Conservation (phyloP, 441 rosid genomes). For the Lepidium campestre region DNA sequence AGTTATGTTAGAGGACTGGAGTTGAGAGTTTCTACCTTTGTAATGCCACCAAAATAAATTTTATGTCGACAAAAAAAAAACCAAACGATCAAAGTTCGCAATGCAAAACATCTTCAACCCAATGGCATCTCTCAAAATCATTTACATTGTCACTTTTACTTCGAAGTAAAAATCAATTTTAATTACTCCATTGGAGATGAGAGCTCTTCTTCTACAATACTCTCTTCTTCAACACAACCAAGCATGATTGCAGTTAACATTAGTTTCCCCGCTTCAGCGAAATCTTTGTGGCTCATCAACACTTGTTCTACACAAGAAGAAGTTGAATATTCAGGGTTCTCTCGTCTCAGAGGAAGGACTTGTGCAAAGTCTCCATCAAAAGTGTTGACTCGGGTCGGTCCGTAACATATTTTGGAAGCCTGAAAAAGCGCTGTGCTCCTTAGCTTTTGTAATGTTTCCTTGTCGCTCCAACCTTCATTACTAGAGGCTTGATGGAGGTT, state of each 20-base stretch:
- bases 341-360: conserved; percentile 66
- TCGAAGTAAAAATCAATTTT: not conserved
- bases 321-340: conserved; percentile 34
- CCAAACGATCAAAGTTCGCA: not conserved
- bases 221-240: conserved; percentile 44
- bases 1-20: too few species aligned
- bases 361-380: conserved; percentile 62
- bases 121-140: not conserved
- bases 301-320: conserved; percentile 70
- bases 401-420: conserved; percentile 71
- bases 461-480: conserved; percentile 83
- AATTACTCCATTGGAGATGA: conserved; percentile 46
- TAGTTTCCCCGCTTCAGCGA: conserved; percentile 79
- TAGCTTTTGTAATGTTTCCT: conserved; percentile 63
- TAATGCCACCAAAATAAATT: too few species aligned
- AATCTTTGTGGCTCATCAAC: conserved; percentile 80
- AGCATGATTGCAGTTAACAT: conserved; percentile 76
- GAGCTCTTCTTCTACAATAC: conserved; percentile 26
- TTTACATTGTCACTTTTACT: not conserved
- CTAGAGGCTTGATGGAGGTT: conserved; percentile 51
- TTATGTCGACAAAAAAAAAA: too few species aligned
- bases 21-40: too few species aligned
- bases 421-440: conserved; percentile 64
- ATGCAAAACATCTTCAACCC: not conserved
- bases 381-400: conserved; percentile 48